These are phyloP conservation scores for Phytophthora macrochlamydospora DNA, from an alignment of 352 stramenopile species.

Conservation along the genomic window DNA sequence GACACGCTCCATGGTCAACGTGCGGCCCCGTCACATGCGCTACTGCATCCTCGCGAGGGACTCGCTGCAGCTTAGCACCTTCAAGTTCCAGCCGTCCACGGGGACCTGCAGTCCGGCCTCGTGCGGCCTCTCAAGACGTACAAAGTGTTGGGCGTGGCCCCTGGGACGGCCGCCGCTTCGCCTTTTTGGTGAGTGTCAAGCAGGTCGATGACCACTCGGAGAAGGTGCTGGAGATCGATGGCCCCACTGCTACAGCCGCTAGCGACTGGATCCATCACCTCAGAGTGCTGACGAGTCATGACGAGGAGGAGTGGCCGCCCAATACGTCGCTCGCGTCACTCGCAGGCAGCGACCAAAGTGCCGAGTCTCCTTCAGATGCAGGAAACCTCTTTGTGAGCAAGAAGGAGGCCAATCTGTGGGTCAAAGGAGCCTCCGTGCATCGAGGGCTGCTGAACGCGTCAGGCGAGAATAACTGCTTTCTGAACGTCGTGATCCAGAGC, in stretches of 20 bases:
- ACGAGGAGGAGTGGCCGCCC: conserved; percentile 40
- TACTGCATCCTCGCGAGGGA: conserved; percentile 83
- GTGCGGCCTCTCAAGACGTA: conserved; percentile 73
- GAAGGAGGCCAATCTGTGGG: conserved; percentile 77
- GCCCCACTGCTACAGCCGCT: conserved; percentile 54
- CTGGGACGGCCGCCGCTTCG: conserved; percentile 74
- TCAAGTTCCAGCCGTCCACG: conserved; percentile 86
- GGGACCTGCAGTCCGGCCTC: conserved; percentile 61
- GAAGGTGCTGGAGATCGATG: conserved; percentile 81
- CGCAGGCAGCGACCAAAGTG: conserved; percentile 33
- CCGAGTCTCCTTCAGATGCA: conserved; percentile 27
- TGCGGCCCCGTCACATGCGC: conserved; percentile 81
- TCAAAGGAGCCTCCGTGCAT: conserved; percentile 84
- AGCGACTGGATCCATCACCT: conserved; percentile 82
- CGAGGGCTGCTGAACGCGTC: conserved; percentile 75
- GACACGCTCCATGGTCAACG: conserved; percentile 87
- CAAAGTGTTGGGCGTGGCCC: conserved; percentile 74
- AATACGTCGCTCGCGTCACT: conserved; percentile 31
- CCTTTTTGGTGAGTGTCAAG: conserved; percentile 77
- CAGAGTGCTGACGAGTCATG: conserved; percentile 49
- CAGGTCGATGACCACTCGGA: conserved; percentile 72
- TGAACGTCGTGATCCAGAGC: conserved; percentile 92
- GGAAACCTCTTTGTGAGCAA: conserved; percentile 34
- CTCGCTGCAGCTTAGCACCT: conserved; percentile 71
- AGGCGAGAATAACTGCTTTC: conserved; percentile 91